phyloP scores from a whole-genome alignment of 805 yeast genomes.

The Millerozyma miso region DNA sequence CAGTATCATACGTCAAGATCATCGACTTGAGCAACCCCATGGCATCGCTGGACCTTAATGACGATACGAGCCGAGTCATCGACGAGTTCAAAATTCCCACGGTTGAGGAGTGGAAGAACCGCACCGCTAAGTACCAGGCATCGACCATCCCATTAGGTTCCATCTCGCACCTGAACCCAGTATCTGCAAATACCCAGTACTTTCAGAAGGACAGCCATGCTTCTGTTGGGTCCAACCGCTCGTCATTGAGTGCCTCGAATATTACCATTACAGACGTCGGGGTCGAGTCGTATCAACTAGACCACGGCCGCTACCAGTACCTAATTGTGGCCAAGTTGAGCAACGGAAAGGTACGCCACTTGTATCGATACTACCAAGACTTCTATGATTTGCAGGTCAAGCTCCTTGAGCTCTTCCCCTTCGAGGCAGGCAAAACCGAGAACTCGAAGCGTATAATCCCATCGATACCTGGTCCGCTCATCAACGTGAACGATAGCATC shows the following conservation, averaged over 20 bases:
- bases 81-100: constrained; percentile 72
- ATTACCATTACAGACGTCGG: constrained; percentile 54
- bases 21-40: constrained; percentile 58
- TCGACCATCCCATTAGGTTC: constrained; percentile 71
- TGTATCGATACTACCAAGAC: constrained; percentile 91
- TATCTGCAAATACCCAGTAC: constrained; percentile 34
- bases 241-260: constrained; percentile 27
- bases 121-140: constrained; percentile 89
- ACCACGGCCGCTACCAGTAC: constrained; percentile 88
- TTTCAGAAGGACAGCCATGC: constrained; percentile 21
- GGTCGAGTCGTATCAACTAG: constrained; percentile 75
- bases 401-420: constrained; percentile 78
- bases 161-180: constrained; percentile 26
- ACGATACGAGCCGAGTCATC: constrained; percentile 49
- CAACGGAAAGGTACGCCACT: constrained; percentile 62
- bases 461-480: constrained; percentile 92
- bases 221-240: constrained; percentile 19
- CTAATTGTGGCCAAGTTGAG: constrained; percentile 63
- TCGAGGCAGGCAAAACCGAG: constrained; percentile 84
- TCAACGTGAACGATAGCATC: constrained; percentile 76
- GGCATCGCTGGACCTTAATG: constrained; percentile 35
- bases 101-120: constrained; percentile 92
- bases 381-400: constrained; percentile 90
- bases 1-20: constrained; percentile 82
- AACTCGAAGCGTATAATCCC: constrained; percentile 80